A percentile compares a stretch with the other conserved stretches of the same genome.
Conservation (phyloP, 345 rosid genomes). For the Adansonia digitata region DNA sequence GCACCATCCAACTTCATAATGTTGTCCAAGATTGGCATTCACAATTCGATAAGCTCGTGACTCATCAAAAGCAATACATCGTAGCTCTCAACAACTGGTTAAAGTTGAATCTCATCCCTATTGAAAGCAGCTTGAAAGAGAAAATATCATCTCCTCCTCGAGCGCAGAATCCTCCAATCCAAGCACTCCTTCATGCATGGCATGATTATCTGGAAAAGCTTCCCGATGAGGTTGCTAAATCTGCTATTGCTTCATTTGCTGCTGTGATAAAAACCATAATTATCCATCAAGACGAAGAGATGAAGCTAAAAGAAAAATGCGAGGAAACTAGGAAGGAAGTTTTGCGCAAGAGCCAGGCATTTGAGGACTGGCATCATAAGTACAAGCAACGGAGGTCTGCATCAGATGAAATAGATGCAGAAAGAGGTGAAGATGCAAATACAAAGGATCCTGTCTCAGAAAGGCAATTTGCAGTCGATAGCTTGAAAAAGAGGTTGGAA, state of each 20-base stretch:
- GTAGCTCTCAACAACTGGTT: conserved; percentile 62
- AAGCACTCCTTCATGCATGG: conserved; percentile 73
- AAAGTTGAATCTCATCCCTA: conserved; percentile 70
- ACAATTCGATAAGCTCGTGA: conserved; percentile 64
- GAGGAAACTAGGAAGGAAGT: conserved; percentile 76
- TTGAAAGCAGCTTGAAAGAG: conserved; percentile 66
- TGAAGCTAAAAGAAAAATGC: conserved; percentile 76
- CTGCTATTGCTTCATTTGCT: conserved; percentile 73
- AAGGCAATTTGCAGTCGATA: conserved; percentile 63
- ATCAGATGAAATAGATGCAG: conserved; percentile 39
- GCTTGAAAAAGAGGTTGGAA: conserved; percentile 64
- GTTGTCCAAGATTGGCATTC: conserved; percentile 68
- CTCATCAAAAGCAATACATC: conserved; percentile 68
- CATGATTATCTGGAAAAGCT: conserved; percentile 66
- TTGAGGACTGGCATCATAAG: conserved; percentile 85
- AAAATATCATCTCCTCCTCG: conserved; percentile 77
- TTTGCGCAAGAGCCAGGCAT: conserved; percentile 64
- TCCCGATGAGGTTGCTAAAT: conserved; percentile 81
- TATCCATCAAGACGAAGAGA: conserved; percentile 78
- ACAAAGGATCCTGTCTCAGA: conserved; percentile 64
- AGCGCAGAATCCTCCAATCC: conserved; percentile 70
- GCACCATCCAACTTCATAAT: conserved; percentile 55
- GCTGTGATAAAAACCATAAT: conserved; percentile 67
- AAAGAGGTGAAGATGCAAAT: conserved; percentile 47
- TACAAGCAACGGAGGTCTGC: conserved; percentile 52